These are phyloP conservation scores for Persicaria tinctoria DNA, from an alignment of 148 eudicot genomes.

Conservation along the genomic window DNA sequence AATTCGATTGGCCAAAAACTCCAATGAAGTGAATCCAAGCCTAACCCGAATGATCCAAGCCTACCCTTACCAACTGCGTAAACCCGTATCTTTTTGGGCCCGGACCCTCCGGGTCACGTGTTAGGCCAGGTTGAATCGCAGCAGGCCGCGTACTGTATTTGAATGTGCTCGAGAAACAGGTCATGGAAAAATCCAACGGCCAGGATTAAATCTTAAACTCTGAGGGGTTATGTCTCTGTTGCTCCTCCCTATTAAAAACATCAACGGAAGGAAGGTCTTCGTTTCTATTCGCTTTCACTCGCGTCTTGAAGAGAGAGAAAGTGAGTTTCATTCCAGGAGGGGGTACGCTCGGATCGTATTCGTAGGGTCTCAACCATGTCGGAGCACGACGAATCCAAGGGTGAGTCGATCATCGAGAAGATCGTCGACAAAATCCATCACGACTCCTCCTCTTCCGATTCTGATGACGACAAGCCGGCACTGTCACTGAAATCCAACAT, in stretches of 20 bases:
- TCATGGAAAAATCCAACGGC: not conserved
- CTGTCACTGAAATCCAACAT: conserved; percentile 31
- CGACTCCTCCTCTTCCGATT: conserved; percentile 9
- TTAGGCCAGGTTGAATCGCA: too few species aligned
- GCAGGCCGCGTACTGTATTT: not conserved
- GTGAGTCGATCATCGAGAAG: conserved; percentile 21
- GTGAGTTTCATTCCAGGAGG: not conserved
- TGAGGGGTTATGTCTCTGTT: not conserved
- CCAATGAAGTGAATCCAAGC: too few species aligned
- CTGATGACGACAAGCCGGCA: conserved; percentile 11
- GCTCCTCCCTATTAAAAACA: conserved; percentile 1
- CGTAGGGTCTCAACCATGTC: conserved; percentile 37
- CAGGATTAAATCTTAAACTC: not conserved
- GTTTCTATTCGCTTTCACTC: not conserved
- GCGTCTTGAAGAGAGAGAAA: not conserved
- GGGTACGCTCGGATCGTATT: not conserved
- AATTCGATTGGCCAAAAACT: too few species aligned
- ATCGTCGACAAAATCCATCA: conserved; percentile 15
- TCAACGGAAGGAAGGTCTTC: not conserved
- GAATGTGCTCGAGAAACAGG: not conserved
- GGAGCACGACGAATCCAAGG: conserved; percentile 34
- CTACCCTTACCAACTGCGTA: too few species aligned
- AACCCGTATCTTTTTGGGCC: too few species aligned
- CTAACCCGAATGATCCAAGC: too few species aligned
- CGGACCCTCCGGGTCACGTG: too few species aligned